Percentiles rank a stretch among this genome's conserved stretches.
Evolutionary conservation across 2,329 filamentous ascomycete genomes (phyloP).

Genomic region (Macrophomina tecta): DNA sequence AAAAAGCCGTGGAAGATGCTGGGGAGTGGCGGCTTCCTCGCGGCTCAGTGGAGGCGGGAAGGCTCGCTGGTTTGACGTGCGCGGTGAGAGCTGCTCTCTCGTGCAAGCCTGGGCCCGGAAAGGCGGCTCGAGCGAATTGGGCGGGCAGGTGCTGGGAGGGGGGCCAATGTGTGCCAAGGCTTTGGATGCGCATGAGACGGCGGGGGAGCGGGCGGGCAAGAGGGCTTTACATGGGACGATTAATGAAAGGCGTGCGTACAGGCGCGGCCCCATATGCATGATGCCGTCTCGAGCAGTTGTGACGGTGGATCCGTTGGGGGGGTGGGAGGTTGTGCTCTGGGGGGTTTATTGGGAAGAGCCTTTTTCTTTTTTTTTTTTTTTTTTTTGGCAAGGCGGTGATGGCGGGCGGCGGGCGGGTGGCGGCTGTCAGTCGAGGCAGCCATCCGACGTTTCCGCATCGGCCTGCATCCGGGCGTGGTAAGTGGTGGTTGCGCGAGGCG

Average conservation of each 20-base stretch:
- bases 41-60: too few species aligned
- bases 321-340: background rate
- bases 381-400: background rate
- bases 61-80: too few species aligned
- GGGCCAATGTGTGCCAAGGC: slow-evolving; percentile 23
- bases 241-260: too few species aligned
- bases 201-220: background rate
- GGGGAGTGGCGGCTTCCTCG: too few species aligned
- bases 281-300: slow-evolving; percentile 17
- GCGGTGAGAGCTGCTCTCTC: too few species aligned
- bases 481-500: background rate
- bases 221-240: too few species aligned
- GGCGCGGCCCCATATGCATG: slow-evolving; percentile 5
- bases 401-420: slow-evolving; percentile 1
- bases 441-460: background rate
- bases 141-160: background rate
- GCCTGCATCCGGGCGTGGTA: background rate
- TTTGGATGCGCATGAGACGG: slow-evolving; percentile 16
- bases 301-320: background rate
- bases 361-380: too few species aligned
- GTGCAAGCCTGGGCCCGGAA: background rate
- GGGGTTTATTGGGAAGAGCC: background rate
- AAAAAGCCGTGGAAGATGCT: too few species aligned
- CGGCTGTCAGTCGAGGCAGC: slow-evolving; percentile 17
- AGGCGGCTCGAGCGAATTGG: slow-evolving; percentile 9